phyloP scores from a whole-genome alignment of 345 rosid species.

The Brassica juncea region DNA sequence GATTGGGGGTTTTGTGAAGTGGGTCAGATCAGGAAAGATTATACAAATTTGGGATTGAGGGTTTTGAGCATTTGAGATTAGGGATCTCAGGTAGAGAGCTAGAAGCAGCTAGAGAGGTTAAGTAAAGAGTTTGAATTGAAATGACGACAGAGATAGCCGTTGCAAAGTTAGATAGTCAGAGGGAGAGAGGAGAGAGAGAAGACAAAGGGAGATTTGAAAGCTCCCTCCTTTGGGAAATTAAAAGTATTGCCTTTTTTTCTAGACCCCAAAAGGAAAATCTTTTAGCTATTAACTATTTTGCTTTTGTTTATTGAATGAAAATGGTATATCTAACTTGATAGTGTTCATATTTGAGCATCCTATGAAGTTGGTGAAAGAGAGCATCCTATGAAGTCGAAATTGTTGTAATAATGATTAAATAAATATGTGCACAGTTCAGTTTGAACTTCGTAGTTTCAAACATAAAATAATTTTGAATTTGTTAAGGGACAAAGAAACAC shows the following conservation, averaged over 20 bases:
- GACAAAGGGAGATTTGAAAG: conserved; percentile 22
- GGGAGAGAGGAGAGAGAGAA: conserved; percentile 27
- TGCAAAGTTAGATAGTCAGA: conserved; percentile 26
- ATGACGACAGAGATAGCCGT: conserved; percentile 43
- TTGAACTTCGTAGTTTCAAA: conserved; percentile 9
- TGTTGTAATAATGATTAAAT: neutral
- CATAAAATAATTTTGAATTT: conserved; percentile 23
- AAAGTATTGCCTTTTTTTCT: conserved; percentile 16
- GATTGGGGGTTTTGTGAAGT: conserved; percentile 3
- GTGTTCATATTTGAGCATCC: conserved; percentile 1
- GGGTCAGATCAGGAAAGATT: conserved; percentile 20
- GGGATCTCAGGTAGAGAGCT: conserved; percentile 23
- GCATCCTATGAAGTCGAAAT: conserved; percentile 20
- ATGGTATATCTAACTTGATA: neutral
- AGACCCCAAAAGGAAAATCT: conserved; percentile 1
- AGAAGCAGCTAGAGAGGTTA: conserved; percentile 27
- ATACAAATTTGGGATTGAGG: conserved; percentile 19
- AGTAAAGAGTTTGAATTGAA: conserved; percentile 34
- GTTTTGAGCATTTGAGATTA: neutral
- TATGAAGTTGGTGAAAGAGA: neutral
- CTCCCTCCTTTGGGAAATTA: conserved; percentile 28
- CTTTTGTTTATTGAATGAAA: conserved; percentile 12
- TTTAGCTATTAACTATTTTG: neutral
- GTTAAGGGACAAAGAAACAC: conserved; percentile 24
- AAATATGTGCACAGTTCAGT: neutral